Conservation (phyloP, 495 filamentous ascomycete genomes). For the Astrothelium macrocarpum region DNA sequence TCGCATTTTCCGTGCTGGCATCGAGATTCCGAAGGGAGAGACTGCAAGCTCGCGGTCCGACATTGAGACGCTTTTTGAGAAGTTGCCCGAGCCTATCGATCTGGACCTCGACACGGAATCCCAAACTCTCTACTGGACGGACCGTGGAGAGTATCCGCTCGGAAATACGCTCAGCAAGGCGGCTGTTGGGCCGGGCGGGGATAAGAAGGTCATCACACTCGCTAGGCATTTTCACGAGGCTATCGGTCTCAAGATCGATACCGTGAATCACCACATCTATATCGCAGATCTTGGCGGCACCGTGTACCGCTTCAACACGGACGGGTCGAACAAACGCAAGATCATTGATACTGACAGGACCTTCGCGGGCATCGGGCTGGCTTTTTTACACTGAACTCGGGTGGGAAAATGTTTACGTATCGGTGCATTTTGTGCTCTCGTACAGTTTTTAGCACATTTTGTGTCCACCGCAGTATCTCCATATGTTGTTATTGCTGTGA, state of each 20-base stretch:
- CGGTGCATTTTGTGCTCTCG: not conserved
- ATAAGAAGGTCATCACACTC: conserved; percentile 6
- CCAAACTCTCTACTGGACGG: conserved; percentile 44
- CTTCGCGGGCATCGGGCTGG: not conserved
- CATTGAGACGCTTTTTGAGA: conserved; percentile 35
- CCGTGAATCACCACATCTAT: conserved; percentile 4
- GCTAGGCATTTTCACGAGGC: conserved; percentile 10
- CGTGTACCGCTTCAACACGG: conserved; percentile 6
- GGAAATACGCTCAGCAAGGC: conserved; percentile 40
- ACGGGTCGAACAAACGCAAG: not conserved
- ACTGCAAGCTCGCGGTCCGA: conserved; percentile 30
- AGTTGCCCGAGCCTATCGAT: conserved; percentile 47
- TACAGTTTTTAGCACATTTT: not conserved
- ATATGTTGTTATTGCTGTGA: not conserved
- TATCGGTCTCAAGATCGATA: conserved; percentile 4
- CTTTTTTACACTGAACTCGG: conserved; percentile 2
- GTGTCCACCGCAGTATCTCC: not conserved
- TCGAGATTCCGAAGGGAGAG: conserved; percentile 29
- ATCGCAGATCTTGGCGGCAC: conserved; percentile 6
- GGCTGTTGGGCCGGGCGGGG: not conserved
- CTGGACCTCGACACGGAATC: conserved; percentile 37
- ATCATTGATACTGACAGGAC: not conserved
- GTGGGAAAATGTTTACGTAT: not conserved
- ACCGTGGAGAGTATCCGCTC: conserved; percentile 42
- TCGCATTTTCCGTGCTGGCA: conserved; percentile 37